These are phyloP conservation scores for Coemansia biformis DNA, from an alignment of 192 early-diverging fungal species.

Conservation along the genomic window DNA sequence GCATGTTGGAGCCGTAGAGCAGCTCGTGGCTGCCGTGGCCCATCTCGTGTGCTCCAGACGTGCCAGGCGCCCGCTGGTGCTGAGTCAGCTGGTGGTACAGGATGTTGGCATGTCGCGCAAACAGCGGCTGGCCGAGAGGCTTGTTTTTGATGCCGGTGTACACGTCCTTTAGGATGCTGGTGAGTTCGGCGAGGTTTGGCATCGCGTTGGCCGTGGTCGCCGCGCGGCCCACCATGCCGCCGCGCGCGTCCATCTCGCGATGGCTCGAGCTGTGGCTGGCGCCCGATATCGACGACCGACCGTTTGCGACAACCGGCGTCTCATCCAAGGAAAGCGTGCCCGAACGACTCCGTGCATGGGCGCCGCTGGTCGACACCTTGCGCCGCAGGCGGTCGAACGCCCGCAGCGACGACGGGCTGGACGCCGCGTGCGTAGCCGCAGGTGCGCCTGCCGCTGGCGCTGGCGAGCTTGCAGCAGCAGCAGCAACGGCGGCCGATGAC, in stretches of 20 bases:
- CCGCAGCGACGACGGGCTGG: constrained; percentile 40
- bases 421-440: neutral
- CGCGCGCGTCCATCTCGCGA: no score
- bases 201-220: constrained; percentile 4
- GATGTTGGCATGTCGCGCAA: constrained; percentile 37
- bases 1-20: constrained; percentile 11
- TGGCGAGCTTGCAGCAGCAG: neutral
- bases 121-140: constrained; percentile 49
- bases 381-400: constrained; percentile 49
- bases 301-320: constrained; percentile 7
- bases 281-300: constrained; percentile 21
- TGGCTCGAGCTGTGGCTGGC: constrained; percentile 10
- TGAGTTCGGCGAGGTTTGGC: constrained; percentile 42
- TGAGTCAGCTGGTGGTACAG: constrained; percentile 12
- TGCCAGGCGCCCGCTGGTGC: constrained; percentile 9
- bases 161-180: constrained; percentile 46
- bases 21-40: no score
- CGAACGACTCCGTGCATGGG: constrained; percentile 37
- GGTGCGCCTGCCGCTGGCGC: neutral
- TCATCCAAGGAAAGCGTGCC: constrained; percentile 41
- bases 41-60: no score
- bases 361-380: constrained; percentile 46
- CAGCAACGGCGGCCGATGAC: neutral
- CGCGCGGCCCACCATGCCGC: constrained; percentile 4
- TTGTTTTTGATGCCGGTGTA: constrained; percentile 48